phyloP scores from a whole-genome alignment of 164 flowering plant species.

The Kalanchoe fedtschenkoi region DNA sequence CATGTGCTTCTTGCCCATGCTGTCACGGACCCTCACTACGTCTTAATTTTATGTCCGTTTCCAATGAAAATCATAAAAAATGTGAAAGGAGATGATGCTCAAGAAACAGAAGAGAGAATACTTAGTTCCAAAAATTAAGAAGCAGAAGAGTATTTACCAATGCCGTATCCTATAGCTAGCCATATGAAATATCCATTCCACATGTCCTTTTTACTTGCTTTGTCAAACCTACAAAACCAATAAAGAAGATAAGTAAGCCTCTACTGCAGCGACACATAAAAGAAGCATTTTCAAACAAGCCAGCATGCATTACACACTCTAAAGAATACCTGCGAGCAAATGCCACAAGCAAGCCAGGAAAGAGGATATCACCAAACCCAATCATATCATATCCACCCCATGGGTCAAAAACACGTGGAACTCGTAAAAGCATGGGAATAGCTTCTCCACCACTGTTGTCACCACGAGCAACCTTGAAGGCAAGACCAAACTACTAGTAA shows the following conservation, averaged over 20 bases:
- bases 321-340: slow-evolving; percentile 4
- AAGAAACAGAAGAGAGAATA: not conserved
- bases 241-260: not conserved
- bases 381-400: slow-evolving; percentile 11
- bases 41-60: not conserved
- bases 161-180: not conserved
- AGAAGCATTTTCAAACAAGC: not conserved
- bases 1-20: not conserved
- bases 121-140: too few species aligned
- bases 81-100: not conserved
- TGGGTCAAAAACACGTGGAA: slow-evolving; percentile 10
- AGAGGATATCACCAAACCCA: slow-evolving; percentile 12
- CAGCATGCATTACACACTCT: not conserved
- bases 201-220: not conserved
- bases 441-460: slow-evolving; percentile 9
- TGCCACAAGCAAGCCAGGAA: slow-evolving; percentile 8
- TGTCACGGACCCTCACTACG: not conserved
- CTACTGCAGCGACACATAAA: not conserved
- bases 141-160: not conserved
- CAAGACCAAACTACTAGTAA: not conserved
- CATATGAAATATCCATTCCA: not conserved
- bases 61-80: not conserved
- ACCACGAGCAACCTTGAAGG: slow-evolving; percentile 8
- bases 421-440: slow-evolving; percentile 9
- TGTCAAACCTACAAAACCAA: not conserved